A percentile compares a stretch with the other conserved stretches of the same genome.
Evolutionary conservation across 2,329 filamentous ascomycete genomes (phyloP).

Genomic region (Aureobasidium sp.): DNA sequence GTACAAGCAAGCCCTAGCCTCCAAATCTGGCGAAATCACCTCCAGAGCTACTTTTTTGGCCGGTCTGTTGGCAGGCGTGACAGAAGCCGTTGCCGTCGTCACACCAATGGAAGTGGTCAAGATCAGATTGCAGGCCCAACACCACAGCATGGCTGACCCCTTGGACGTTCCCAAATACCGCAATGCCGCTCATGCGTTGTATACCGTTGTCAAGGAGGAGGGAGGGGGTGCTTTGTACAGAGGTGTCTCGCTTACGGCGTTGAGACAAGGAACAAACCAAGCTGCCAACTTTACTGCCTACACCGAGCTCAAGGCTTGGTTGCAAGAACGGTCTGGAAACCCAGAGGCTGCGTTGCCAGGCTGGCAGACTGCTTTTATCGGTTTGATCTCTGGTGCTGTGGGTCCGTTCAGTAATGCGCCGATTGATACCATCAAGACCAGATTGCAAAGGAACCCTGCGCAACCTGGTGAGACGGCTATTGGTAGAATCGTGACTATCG

Average conservation of each 20-base stretch:
- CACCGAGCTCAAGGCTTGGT: conserved; percentile 76
- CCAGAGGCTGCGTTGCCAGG: conserved; percentile 64
- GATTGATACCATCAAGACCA: conserved; percentile 98
- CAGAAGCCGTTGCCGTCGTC: conserved; percentile 91
- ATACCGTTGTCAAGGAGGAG: conserved; percentile 89
- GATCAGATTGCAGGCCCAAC: conserved; percentile 94
- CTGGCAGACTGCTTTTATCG: conserved; percentile 87
- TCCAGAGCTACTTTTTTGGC: conserved; percentile 70
- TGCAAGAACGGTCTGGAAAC: conserved; percentile 67
- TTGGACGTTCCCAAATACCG: conserved; percentile 95
- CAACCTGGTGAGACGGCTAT: conserved; percentile 70
- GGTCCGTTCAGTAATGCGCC: conserved; percentile 94
- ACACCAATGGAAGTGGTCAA: conserved; percentile 99
- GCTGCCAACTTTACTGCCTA: conserved; percentile 99
- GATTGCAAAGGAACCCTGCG: conserved; percentile 83
- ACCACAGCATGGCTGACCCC: conserved; percentile 95
- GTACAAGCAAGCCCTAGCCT: conserved; percentile 79
- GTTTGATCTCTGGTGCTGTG: conserved; percentile 86
- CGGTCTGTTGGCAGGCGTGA: conserved; percentile 85
- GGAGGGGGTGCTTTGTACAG: conserved; percentile 82
- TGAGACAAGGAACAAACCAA: conserved; percentile 94
- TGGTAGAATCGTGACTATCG: conserved; percentile 69
- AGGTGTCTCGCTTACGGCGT: conserved; percentile 84
- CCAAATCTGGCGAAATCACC: conserved; percentile 56
- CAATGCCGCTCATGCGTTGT: conserved; percentile 75